phyloP scores from a whole-genome alignment of 306 rosid species.

The Sicyos edulis region DNA sequence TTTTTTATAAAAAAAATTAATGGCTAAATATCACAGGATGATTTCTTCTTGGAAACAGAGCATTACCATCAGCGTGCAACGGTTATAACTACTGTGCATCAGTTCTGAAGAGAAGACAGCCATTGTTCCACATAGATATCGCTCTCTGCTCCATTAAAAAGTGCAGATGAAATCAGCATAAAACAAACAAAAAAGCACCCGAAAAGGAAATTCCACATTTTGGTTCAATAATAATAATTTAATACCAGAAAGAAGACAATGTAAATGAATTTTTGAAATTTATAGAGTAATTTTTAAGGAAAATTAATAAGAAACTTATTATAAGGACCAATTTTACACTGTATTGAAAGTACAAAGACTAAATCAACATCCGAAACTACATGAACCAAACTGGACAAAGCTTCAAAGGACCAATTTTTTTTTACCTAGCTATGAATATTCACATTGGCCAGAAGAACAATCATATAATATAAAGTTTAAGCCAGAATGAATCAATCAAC shows the following conservation, averaged over 20 bases:
- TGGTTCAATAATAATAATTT: no score
- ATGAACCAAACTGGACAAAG: no score
- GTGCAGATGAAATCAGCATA: conserved; percentile 19
- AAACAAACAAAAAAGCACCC: no score
- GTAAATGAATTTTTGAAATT: no score
- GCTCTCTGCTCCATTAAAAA: conserved; percentile 51
- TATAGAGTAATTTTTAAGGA: no score
- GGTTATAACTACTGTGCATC: conserved; percentile 27
- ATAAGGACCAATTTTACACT: no score
- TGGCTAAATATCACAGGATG: conserved; percentile 1
- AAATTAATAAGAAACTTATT: no score
- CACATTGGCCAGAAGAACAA: neutral
- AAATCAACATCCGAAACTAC: no score
- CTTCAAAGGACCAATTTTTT: no score
- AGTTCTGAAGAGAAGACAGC: conserved; percentile 65
- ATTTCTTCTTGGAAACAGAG: neutral
- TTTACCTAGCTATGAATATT: neutral
- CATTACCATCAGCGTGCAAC: neutral
- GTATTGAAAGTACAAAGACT: no score
- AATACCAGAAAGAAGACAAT: no score
- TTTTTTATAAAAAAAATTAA: conserved; percentile 3
- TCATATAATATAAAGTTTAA: neutral
- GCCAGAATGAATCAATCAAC: neutral
- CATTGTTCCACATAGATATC: conserved; percentile 67
- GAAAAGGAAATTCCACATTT: neutral